These are phyloP conservation scores for Wickerhamiella nectarea DNA, from an alignment of 805 yeast genomes.

Conservation along the genomic window DNA sequence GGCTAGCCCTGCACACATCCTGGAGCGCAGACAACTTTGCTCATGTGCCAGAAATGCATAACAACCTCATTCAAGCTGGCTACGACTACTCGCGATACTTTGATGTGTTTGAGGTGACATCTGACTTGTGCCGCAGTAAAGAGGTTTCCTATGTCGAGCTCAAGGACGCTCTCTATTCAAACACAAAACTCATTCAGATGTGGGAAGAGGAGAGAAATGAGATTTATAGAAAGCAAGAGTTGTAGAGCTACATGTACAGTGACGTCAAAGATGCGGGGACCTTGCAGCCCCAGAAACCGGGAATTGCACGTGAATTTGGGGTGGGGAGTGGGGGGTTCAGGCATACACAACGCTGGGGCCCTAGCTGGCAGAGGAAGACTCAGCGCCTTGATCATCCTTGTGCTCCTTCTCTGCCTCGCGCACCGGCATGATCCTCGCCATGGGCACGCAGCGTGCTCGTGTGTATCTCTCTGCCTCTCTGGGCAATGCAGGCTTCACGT, in stretches of 20 bases:
- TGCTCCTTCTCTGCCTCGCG: neutral
- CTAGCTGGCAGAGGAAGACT: no score
- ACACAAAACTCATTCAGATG: neutral
- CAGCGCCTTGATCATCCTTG: no score
- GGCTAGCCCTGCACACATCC: neutral
- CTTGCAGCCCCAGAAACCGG: no score
- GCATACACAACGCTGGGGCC: no score
- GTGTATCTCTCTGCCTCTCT: constrained; percentile 7
- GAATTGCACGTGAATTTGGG: no score
- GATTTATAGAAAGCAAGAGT: neutral
- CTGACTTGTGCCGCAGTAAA: neutral
- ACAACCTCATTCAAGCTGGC: neutral
- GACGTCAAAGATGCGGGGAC: no score
- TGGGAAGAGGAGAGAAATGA: neutral
- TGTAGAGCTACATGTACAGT: neutral
- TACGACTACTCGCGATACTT: neutral
- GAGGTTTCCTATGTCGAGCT: neutral
- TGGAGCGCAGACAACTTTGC: neutral
- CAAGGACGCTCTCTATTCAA: neutral
- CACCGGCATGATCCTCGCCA: constrained; percentile 6
- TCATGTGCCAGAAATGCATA: neutral
- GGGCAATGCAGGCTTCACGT: constrained; percentile 6
- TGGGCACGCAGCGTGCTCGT: constrained; percentile 6
- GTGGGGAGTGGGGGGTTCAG: no score
- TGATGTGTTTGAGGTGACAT: neutral